Percentiles rank a stretch among this genome's conserved stretches.
These are phyloP conservation scores for Arthroderma sp. DNA, from an alignment of 2,329 filamentous ascomycete species.

Conservation along the genomic window DNA sequence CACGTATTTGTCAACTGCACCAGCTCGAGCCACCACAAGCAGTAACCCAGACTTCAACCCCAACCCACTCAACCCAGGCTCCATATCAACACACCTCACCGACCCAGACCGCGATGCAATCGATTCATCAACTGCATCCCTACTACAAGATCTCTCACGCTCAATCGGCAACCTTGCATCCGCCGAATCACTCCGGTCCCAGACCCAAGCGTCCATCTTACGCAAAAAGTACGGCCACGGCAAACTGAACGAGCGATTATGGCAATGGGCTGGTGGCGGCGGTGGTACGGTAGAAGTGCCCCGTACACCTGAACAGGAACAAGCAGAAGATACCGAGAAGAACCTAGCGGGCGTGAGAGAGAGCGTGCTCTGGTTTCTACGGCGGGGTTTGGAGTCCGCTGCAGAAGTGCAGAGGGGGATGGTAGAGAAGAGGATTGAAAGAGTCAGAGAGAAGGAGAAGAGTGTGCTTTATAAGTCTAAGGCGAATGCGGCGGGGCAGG, in stretches of 20 bases:
- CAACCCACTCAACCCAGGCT: slow-evolving; percentile 17
- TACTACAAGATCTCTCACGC: slow-evolving; percentile 73
- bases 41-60: slow-evolving; percentile 28
- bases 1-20: slow-evolving; percentile 75
- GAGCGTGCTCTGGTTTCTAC: slow-evolving; percentile 70
- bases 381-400: slow-evolving; percentile 61
- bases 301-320: slow-evolving; percentile 54
- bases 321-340: slow-evolving; percentile 58
- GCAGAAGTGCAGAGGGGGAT: slow-evolving; percentile 71
- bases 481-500: slow-evolving; percentile 7
- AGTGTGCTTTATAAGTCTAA: slow-evolving; percentile 64
- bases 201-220: slow-evolving; percentile 59
- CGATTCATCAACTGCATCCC: slow-evolving; percentile 72
- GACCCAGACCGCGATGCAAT: slow-evolving; percentile 76
- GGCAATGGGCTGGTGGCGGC: slow-evolving; percentile 50
- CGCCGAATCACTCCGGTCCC: slow-evolving; percentile 68
- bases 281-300: slow-evolving; percentile 30
- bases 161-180: slow-evolving; percentile 69
- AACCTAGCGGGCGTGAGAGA: slow-evolving; percentile 62
- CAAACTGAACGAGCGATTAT: slow-evolving; percentile 39
- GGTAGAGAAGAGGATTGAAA: slow-evolving; percentile 78
- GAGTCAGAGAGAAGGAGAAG: slow-evolving; percentile 81
- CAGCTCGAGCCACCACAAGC: slow-evolving; percentile 44
- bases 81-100: slow-evolving; percentile 45
- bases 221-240: slow-evolving; percentile 55